phyloP scores from a whole-genome alignment of 1,284 basidiomycete genomes.

The Blastosporella zonata region DNA sequence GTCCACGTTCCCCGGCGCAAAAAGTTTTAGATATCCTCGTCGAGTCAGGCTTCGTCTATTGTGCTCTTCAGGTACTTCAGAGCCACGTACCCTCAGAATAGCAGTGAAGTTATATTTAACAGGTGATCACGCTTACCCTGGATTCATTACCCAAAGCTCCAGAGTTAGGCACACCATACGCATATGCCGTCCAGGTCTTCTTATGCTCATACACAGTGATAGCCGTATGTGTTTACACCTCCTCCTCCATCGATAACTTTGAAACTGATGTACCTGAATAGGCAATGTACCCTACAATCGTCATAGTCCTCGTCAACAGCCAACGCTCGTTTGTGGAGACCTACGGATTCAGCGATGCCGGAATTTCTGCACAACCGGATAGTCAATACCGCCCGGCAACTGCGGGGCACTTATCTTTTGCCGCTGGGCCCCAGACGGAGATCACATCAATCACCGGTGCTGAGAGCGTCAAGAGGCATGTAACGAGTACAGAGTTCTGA shows the following conservation, averaged over 20 bases:
- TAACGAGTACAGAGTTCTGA: too few species aligned
- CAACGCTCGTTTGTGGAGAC: conserved; percentile 13
- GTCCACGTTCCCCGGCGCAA: conserved; percentile 4
- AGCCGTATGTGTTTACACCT: conserved; percentile 2
- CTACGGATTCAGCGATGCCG: conserved; percentile 1
- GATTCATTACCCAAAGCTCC: neutral
- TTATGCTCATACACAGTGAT: conserved; percentile 5
- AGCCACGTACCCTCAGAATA: neutral
- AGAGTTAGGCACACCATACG: neutral
- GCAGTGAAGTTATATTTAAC: neutral
- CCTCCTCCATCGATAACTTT: neutral
- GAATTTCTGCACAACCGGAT: neutral
- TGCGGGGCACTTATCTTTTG: conserved; percentile 10
- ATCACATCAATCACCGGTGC: neutral
- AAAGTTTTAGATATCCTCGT: conserved; percentile 8
- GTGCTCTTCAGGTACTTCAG: conserved; percentile 9
- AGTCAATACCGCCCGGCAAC: conserved; percentile 6
- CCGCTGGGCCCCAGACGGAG: neutral
- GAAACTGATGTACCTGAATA: neutral
- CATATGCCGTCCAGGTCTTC: conserved; percentile 2
- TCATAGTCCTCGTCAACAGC: conserved; percentile 14
- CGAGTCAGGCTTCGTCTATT: conserved; percentile 10
- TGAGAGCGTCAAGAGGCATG: neutral
- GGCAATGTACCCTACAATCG: conserved; percentile 16
- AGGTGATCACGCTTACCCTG: conserved; percentile 3